Percentiles rank a stretch among this genome's conserved stretches.
phyloP scores from a whole-genome alignment of 2,329 filamentous ascomycete species.

The Neopestalotiopsis clavispora region DNA sequence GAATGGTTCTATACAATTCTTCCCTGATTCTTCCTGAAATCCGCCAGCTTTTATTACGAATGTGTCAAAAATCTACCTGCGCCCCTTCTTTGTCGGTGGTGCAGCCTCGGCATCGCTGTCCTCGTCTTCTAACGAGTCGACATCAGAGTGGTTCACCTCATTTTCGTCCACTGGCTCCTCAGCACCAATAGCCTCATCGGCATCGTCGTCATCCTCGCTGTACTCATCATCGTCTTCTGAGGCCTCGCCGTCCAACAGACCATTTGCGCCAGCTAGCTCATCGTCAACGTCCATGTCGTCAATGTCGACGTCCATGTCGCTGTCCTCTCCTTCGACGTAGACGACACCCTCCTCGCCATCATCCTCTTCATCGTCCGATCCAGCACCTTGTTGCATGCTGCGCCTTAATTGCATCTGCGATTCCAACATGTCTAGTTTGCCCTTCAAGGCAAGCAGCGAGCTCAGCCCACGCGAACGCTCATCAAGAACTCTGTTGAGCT shows the following conservation, averaged over 20 bases:
- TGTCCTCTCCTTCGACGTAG: constrained; percentile 84
- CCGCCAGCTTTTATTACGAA: constrained; percentile 18
- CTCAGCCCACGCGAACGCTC: constrained; percentile 83
- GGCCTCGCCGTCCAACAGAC: constrained; percentile 54
- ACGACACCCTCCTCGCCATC: constrained; percentile 77
- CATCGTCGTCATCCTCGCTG: constrained; percentile 42
- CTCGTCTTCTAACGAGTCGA: constrained; percentile 60
- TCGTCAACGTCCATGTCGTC: constrained; percentile 59
- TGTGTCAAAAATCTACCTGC: constrained; percentile 15
- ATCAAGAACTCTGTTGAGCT: constrained; percentile 84
- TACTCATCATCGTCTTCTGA: constrained; percentile 63
- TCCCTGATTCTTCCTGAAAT: constrained; percentile 39
- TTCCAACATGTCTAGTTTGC: constrained; percentile 92
- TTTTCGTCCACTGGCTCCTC: constrained; percentile 54
- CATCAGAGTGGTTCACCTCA: constrained; percentile 64
- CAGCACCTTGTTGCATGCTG: constrained; percentile 64
- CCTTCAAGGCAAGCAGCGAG: constrained; percentile 85
- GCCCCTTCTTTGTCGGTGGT: constrained; percentile 46
- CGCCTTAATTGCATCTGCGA: constrained; percentile 84
- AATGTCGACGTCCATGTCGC: constrained; percentile 51
- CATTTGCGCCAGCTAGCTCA: constrained; percentile 60
- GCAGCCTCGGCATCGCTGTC: constrained; percentile 55
- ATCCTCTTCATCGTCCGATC: constrained; percentile 57
- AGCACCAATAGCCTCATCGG: constrained; percentile 44
- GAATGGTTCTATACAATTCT: constrained; percentile 27